Conservation (phyloP, 1,284 basidiomycete genomes). For the Pseudozyma tsukubaensis region DNA sequence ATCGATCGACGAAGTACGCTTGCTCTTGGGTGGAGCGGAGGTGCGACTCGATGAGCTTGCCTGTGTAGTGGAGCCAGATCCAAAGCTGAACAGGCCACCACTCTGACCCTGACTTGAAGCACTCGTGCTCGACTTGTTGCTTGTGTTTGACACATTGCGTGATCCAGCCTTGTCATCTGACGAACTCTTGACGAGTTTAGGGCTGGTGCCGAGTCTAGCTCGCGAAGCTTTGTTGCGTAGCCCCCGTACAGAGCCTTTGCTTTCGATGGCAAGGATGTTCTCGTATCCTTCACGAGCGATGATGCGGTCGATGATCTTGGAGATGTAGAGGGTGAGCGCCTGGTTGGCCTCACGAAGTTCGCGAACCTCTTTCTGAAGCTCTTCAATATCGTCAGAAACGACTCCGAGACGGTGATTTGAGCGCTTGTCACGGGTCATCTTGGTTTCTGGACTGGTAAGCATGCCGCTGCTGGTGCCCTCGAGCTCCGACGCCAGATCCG, state of each 20-base stretch:
- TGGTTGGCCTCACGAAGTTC: slow-evolving; percentile 93
- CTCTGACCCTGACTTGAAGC: slow-evolving; percentile 6
- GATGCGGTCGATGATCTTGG: slow-evolving; percentile 95
- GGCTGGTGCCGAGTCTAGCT: slow-evolving; percentile 14
- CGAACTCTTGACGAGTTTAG: slow-evolving; percentile 5
- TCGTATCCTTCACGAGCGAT: slow-evolving; percentile 93
- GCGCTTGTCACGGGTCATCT: slow-evolving; percentile 49
- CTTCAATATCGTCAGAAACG: slow-evolving; percentile 40
- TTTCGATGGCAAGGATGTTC: slow-evolving; percentile 85
- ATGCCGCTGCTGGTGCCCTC: slow-evolving; percentile 77
- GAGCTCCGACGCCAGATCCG: slow-evolving; percentile 77
- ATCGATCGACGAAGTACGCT: slow-evolving; percentile 44
- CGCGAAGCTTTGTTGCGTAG: slow-evolving; percentile 37
- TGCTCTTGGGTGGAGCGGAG: slow-evolving; percentile 28
- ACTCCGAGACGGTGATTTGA: slow-evolving; percentile 52
- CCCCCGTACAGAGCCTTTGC: slow-evolving; percentile 70
- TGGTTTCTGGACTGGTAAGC: slow-evolving; percentile 14
- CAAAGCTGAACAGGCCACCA: slow-evolving; percentile 45
- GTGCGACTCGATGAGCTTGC: slow-evolving; percentile 8
- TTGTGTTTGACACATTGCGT: slow-evolving; percentile 25
- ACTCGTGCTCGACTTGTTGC: slow-evolving; percentile 11
- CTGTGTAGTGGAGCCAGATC: slow-evolving; percentile 4
- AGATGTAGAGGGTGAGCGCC: slow-evolving; percentile 89
- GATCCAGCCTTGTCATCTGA: slow-evolving; percentile 7
- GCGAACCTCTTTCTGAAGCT: slow-evolving; percentile 79